Conservation (phyloP, 306 rosid genomes). For the Rosa multiflora region DNA sequence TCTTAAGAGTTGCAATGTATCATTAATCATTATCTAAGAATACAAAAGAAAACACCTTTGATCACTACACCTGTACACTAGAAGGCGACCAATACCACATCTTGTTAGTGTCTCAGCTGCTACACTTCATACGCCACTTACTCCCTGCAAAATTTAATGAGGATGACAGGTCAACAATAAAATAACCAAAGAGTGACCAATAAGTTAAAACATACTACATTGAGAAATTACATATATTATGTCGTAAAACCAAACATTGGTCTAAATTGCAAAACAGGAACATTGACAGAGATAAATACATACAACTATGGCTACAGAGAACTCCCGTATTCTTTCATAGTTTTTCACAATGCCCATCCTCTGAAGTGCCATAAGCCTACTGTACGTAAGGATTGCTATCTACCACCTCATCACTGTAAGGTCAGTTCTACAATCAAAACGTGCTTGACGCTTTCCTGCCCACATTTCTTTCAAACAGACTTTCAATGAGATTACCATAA, state of each 20-base stretch:
- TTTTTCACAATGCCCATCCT: slow-evolving; percentile 96
- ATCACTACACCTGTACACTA: too few species aligned
- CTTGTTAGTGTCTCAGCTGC: too few species aligned
- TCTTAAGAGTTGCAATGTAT: too few species aligned
- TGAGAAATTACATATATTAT: background rate
- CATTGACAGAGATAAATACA: slow-evolving; percentile 48
- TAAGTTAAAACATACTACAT: background rate
- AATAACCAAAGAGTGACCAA: background rate
- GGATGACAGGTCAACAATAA: slow-evolving; percentile 14
- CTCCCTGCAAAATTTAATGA: background rate
- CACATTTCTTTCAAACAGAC: too few species aligned
- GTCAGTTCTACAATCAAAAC: too few species aligned
- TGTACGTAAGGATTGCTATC: slow-evolving; percentile 84
- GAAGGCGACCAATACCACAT: too few species aligned
- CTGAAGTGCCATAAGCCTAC: slow-evolving; percentile 99
- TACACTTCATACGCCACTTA: too few species aligned
- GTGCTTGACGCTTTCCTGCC: too few species aligned
- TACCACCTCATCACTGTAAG: slow-evolving; percentile 51
- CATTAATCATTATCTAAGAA: too few species aligned
- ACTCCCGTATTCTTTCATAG: slow-evolving; percentile 86
- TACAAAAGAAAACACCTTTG: too few species aligned
- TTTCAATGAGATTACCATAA: too few species aligned
- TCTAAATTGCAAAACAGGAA: slow-evolving; percentile 7
- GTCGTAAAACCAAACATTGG: background rate
- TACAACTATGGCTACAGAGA: slow-evolving; percentile 97